Evolutionary conservation across 768 basidiomycete species (phyloP), one percentile per base, ranked within the genome.

Genomic region (Tephrocybe rancida): DNA sequence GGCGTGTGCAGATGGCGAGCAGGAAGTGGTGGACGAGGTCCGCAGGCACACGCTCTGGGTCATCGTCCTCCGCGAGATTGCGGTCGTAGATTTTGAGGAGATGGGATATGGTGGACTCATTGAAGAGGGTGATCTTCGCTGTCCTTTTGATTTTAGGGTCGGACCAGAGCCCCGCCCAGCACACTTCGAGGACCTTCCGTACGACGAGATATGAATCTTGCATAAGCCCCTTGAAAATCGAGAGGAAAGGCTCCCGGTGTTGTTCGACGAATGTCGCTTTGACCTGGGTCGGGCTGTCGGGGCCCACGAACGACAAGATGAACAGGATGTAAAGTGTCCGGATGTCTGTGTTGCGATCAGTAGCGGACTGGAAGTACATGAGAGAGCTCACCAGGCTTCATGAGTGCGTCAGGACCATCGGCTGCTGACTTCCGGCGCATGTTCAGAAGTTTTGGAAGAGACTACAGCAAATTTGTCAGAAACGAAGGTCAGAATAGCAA

Each of bases 11-110:
- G 26, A 93, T 83, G 1, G 88, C 88, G 24, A 95, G 80, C 10
- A 97, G 72, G 68, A 97, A 98, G 61, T 95, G 92, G 55, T 93
- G 90, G 0, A 82, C 86, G 3, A 96, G 77, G 58, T 95, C 87
- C 1, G 88, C 92, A 9, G 86, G 87, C 18, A 86, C 68, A 41
- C 84, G 73, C 14, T 85, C 83, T 2, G 72, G 65, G 18, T 80
- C 74, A 1, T 68, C 67, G 6, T 71, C 74, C 57, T 87, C 85
- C 0, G 82, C 61, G 27, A 64, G 68, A 4, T 67, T 67, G 2
- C 90, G 82, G 11, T 86, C 83, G 56, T 96, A 92, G 3, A 96
- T 71, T 68, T 88, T 90, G 25, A 86, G 55, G 19, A 97, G 76
- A 57, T 90, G 84, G 1, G 76, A 75, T 22, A 92, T 71, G 0